Evolutionary conservation across 2,329 filamentous ascomycete genomes (phyloP).

Genomic region (Penicillium verrucosum): DNA sequence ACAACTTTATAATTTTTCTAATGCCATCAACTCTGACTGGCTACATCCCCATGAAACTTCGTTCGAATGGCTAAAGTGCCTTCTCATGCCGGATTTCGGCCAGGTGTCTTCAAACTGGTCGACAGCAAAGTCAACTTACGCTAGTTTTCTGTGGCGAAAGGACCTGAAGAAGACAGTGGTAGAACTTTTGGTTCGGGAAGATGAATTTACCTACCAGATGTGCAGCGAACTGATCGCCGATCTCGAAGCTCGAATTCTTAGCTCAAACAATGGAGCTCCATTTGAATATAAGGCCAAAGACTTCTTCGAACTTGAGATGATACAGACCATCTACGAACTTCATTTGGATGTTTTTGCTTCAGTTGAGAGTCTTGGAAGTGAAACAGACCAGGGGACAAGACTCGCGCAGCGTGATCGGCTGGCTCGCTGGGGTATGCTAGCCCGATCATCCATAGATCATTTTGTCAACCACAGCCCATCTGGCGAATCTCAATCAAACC

Average conservation of each 20-base stretch:
- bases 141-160: constrained; percentile 53
- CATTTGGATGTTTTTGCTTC: constrained; percentile 64
- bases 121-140: constrained; percentile 48
- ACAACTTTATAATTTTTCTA: constrained; percentile 41
- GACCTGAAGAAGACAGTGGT: constrained; percentile 55
- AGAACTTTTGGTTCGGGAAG: constrained; percentile 52
- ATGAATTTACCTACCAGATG: constrained; percentile 51
- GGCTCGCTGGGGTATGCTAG: constrained; percentile 58
- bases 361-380: constrained; percentile 60
- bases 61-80: constrained; percentile 52
- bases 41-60: constrained; percentile 51
- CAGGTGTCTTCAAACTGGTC: constrained; percentile 16
- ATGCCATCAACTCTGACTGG: constrained; percentile 47
- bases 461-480: constrained; percentile 34
- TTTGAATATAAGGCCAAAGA: constrained; percentile 34
- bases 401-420: constrained; percentile 57
- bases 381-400: constrained; percentile 52
- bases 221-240: constrained; percentile 35
- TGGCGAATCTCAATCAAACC: constrained; percentile 36
- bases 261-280: constrained; percentile 9
- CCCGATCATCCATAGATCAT: constrained; percentile 52
- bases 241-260: constrained; percentile 31
- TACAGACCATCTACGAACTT: constrained; percentile 62
- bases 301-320: constrained; percentile 48
- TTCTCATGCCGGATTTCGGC: constrained; percentile 46